phyloP scores from a whole-genome alignment of 2,329 filamentous ascomycete species.

The Colletotrichum destructivum region DNA sequence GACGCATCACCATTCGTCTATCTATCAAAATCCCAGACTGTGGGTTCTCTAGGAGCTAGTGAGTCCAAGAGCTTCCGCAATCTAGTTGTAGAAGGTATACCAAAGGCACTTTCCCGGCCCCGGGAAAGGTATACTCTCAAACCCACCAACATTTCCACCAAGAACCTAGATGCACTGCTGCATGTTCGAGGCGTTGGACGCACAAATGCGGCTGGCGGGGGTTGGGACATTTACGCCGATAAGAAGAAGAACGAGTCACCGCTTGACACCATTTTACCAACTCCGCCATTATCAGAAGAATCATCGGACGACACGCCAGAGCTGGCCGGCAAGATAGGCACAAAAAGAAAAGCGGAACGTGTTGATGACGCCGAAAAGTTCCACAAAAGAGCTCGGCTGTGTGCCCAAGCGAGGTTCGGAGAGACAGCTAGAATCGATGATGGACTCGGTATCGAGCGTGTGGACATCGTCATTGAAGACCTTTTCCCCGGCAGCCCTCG shows the following conservation, averaged over 20 bases:
- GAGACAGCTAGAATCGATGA: conserved; percentile 69
- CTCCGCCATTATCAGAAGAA: conserved; percentile 61
- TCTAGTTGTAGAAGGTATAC: conserved; percentile 83
- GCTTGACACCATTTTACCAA: conserved; percentile 66
- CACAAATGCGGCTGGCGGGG: conserved; percentile 80
- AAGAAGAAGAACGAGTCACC: conserved; percentile 70
- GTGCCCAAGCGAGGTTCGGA: conserved; percentile 81
- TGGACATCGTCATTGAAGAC: conserved; percentile 74
- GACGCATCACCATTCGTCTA: conserved; percentile 85
- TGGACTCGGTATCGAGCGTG: conserved; percentile 72
- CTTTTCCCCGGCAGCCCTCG: conserved; percentile 59
- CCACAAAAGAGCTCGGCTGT: conserved; percentile 48
- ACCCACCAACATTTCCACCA: conserved; percentile 77
- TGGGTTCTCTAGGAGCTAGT: conserved; percentile 57
- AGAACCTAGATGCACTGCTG: conserved; percentile 79
- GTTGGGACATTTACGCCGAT: conserved; percentile 85
- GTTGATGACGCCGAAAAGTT: background rate
- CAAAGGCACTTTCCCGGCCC: conserved; percentile 84
- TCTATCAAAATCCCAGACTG: conserved; percentile 67
- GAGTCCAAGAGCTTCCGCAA: conserved; percentile 77
- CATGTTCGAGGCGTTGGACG: conserved; percentile 78
- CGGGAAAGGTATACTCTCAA: conserved; percentile 80
- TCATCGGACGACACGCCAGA: conserved; percentile 44
- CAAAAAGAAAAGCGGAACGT: conserved; percentile 30
- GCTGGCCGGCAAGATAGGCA: background rate